Percentiles rank a stretch among this genome's conserved stretches.
phyloP scores from a whole-genome alignment of 148 eudicot species.

The Camellia granthamiana region DNA sequence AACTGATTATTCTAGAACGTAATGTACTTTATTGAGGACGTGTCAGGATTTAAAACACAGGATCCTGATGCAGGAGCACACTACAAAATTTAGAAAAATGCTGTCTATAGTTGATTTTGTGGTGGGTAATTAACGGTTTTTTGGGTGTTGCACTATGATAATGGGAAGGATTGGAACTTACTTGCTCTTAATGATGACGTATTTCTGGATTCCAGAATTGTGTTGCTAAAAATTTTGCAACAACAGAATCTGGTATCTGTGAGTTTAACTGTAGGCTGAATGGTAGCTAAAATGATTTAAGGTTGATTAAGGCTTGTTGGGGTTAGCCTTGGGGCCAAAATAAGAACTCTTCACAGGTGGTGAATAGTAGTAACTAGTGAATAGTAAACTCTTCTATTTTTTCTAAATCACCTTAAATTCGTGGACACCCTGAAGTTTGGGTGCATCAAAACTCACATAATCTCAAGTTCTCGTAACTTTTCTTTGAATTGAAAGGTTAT shows the following conservation, averaged over 20 bases:
- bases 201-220: not conserved
- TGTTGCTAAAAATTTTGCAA: too few species aligned
- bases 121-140: not conserved
- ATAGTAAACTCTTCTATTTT: not conserved
- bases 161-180: not conserved
- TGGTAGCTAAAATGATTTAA: not conserved
- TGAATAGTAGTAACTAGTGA: not conserved
- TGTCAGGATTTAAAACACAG: not conserved
- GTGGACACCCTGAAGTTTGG: not conserved
- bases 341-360: not conserved
- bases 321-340: not conserved
- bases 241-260: not conserved
- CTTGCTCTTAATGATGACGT: not conserved
- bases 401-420: not conserved
- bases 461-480: not conserved
- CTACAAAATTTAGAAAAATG: conserved; percentile 2
- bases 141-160: not conserved
- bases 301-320: not conserved
- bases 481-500: not conserved
- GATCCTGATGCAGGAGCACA: not conserved
- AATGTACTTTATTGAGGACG: not conserved
- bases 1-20: not conserved
- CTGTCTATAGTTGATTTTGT: not conserved
- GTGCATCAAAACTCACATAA: not conserved
- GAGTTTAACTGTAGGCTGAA: not conserved